Evolutionary conservation across 2,329 filamentous ascomycete genomes (phyloP), one percentile per base, ranked within the genome.

Genomic region (Cercospora zeina): DNA sequence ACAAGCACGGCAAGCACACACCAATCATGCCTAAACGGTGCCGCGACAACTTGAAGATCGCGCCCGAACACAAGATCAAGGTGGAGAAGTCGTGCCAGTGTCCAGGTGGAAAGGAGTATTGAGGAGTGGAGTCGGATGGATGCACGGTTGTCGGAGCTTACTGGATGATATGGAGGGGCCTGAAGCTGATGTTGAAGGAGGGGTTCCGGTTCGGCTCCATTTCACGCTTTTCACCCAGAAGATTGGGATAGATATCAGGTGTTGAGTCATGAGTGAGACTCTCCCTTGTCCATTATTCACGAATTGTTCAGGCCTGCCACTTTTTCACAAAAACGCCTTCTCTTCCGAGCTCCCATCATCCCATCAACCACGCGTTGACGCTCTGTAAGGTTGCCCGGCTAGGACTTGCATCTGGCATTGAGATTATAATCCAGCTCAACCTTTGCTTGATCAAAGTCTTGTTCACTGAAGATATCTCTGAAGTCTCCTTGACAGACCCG

Each of bases 281-380:
- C 24, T 6, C 3, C 24, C 24, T 27, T 27, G 24, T 27, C 6
- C 24, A 6, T 27, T 27, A 27, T 27, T 27, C 24, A 27, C 24
- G 6, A 27, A 6, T 27, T 6, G 24, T 27, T 27, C 24, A 27
- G 6, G 24, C 24, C 3, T 27, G 24, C 24, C 24, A 27, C 3
- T 27, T 27, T 3, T 27, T 27, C 24, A 27, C 6, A 3, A 27
- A 3, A 27, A 6, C 6, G 3, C 24, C 6, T 27, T 3, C 24
- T 27, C 24, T 27, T 27, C 6, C 24, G 19, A 24, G 9, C 16
- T 14, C 4, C 6, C 3, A 9, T 74, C 68, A 69, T 58, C 71
- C 74, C 86, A 97, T 93, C 56, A 97, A 77, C 71, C 91, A 96
- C 59, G 90, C 90, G 76, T 97, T 97, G 4, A 97, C 89, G 68